Conservation (phyloP, 371 early-diverging fungal species). For the Mortierella sp. region DNA sequence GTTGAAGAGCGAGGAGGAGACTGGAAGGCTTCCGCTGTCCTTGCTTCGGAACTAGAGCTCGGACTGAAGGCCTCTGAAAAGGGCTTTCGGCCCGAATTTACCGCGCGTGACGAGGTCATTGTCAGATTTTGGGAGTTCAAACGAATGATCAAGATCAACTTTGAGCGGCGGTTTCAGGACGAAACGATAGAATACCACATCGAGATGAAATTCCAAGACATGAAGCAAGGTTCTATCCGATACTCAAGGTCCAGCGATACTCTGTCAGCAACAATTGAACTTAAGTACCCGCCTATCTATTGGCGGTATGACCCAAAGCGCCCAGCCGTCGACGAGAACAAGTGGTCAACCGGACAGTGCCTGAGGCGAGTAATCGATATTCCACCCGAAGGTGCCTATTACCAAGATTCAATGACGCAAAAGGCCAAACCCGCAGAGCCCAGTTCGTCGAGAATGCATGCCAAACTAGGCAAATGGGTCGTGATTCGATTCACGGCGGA, state of each 20-base stretch:
- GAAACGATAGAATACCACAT: conserved; percentile 31
- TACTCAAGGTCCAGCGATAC: neutral
- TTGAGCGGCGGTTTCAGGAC: conserved; percentile 23
- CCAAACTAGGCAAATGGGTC: conserved; percentile 43
- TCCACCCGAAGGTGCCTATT: conserved; percentile 4
- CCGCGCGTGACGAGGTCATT: conserved; percentile 4
- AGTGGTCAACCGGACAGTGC: conserved; percentile 14
- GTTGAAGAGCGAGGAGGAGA: neutral
- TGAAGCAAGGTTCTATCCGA: conserved; percentile 36
- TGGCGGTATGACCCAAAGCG: conserved; percentile 31
- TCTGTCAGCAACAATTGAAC: conserved; percentile 19
- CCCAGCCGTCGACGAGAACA: conserved; percentile 9
- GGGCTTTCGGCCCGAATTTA: conserved; percentile 25
- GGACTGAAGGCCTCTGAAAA: conserved; percentile 18
- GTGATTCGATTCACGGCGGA: conserved; percentile 20
- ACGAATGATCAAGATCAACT: conserved; percentile 25
- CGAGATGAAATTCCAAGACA: conserved; percentile 43
- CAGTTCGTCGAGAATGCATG: conserved; percentile 17
- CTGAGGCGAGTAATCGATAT: conserved; percentile 44
- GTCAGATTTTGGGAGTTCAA: conserved; percentile 18
- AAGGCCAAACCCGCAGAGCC: conserved; percentile 21
- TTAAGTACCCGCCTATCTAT: conserved; percentile 36
- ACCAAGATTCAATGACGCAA: neutral
- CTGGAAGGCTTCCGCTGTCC: neutral
- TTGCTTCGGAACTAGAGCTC: conserved; percentile 23